A percentile compares a stretch with the other conserved stretches of the same genome.
Evolutionary conservation across 1,284 basidiomycete genomes (phyloP).

Genomic region (Trametes hirsuta): DNA sequence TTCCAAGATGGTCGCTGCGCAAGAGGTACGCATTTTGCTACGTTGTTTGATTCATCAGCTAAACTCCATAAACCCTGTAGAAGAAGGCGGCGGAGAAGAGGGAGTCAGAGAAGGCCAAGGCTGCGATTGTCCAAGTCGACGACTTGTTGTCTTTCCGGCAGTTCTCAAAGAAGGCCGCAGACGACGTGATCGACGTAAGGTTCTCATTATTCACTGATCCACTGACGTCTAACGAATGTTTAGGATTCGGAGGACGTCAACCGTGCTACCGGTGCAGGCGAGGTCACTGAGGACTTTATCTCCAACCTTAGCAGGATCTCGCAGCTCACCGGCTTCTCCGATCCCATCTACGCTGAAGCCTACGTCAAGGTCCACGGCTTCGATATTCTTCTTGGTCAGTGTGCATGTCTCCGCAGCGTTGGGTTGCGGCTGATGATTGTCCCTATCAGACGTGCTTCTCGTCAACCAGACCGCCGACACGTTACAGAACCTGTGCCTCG

Average conservation of each 20-base stretch:
- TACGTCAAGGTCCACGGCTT: slow-evolving; percentile 99
- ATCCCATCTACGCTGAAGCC: slow-evolving; percentile 98
- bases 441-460: slow-evolving; percentile 80
- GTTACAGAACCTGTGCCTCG: slow-evolving; percentile 94
- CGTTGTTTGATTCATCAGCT: background rate
- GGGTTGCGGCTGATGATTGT: background rate
- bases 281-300: slow-evolving; percentile 93
- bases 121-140: slow-evolving; percentile 85
- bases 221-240: slow-evolving; percentile 5
- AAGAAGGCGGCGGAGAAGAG: slow-evolving; percentile 91
- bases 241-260: slow-evolving; percentile 91
- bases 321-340: slow-evolving; percentile 97
- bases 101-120: slow-evolving; percentile 77
- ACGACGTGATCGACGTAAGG: slow-evolving; percentile 81
- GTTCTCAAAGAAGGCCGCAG: slow-evolving; percentile 88
- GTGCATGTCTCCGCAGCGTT: background rate
- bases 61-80: slow-evolving; percentile 29
- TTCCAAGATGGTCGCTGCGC: slow-evolving; percentile 90
- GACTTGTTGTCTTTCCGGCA: slow-evolving; percentile 93
- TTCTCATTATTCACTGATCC: slow-evolving; percentile 11
- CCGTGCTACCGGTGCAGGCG: slow-evolving; percentile 86
- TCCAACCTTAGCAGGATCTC: slow-evolving; percentile 95
- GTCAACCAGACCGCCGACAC: slow-evolving; percentile 98
- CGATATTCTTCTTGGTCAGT: slow-evolving; percentile 86
- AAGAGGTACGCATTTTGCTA: slow-evolving; percentile 64